Conservation (phyloP, 805 yeast genomes). For the Nakazawaea anatomiae region DNA sequence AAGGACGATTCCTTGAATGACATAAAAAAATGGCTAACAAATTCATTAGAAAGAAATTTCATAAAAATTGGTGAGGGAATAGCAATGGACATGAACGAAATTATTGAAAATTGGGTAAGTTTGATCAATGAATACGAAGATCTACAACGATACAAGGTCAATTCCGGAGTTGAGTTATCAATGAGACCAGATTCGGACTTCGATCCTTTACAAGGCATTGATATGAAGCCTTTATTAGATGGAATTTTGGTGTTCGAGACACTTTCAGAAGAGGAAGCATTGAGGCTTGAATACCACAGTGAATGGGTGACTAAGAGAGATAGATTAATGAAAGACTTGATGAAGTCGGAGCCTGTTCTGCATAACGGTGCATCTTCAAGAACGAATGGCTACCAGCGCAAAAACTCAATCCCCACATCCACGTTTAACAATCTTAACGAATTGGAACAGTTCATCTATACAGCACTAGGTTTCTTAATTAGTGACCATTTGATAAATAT, state of each 20-base stretch:
- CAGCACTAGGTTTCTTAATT: slow-evolving; percentile 69
- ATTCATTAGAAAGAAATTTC: slow-evolving; percentile 58
- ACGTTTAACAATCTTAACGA: slow-evolving; percentile 32
- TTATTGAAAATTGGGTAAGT: slow-evolving; percentile 56
- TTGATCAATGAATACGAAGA: slow-evolving; percentile 37
- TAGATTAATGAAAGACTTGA: slow-evolving; percentile 60
- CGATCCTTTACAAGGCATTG: slow-evolving; percentile 46
- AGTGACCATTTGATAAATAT: slow-evolving; percentile 65
- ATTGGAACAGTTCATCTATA: slow-evolving; percentile 51
- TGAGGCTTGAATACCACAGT: slow-evolving; percentile 58
- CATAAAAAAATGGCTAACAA: slow-evolving; percentile 56
- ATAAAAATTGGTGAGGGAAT: slow-evolving; percentile 50
- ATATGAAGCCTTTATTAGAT: slow-evolving; percentile 73
- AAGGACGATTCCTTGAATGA: slow-evolving; percentile 67
- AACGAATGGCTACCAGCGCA: slow-evolving; percentile 1
- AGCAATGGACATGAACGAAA: slow-evolving; percentile 44
- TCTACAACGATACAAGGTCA: slow-evolving; percentile 57
- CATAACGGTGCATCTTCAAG: slow-evolving; percentile 4
- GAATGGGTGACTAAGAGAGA: slow-evolving; percentile 71
- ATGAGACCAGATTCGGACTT: slow-evolving; percentile 51
- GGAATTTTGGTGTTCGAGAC: slow-evolving; percentile 77
- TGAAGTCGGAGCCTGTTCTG: slow-evolving; percentile 32
- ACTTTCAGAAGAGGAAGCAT: slow-evolving; percentile 55
- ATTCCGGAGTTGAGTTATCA: slow-evolving; percentile 81
- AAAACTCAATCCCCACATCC: slow-evolving; percentile 8